These are phyloP conservation scores for Arctium lappa DNA, from an alignment of 129 eudicot species.

Conservation along the genomic window DNA sequence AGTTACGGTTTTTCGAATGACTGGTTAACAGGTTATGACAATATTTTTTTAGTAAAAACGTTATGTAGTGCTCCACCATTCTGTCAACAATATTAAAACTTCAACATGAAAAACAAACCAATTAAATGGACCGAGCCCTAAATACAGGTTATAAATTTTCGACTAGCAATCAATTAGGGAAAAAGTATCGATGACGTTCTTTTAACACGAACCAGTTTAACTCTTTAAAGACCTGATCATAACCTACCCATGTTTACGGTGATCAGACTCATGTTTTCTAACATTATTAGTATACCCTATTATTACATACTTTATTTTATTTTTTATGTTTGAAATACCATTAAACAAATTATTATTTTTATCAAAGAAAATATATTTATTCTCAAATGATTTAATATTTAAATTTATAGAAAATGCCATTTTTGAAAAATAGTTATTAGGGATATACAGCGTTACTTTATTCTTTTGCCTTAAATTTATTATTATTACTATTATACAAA, in stretches of 20 bases:
- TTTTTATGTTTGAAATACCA: not conserved
- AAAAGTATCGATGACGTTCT: too few species aligned
- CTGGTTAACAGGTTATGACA: not conserved
- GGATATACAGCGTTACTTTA: slow-evolving; percentile 1
- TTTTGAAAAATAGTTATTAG: not conserved
- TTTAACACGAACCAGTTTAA: not conserved
- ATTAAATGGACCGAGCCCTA: not conserved
- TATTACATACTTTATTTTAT: not conserved
- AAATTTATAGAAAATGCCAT: not conserved
- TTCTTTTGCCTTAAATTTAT: not conserved
- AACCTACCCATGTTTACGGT: not conserved
- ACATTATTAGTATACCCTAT: not conserved
- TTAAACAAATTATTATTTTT: too few species aligned
- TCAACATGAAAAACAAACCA: not conserved
- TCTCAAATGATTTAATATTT: not conserved
- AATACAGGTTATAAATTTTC: not conserved
- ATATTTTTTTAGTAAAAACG: not conserved
- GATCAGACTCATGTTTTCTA: not conserved
- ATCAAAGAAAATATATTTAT: not conserved
- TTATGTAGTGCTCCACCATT: not conserved
- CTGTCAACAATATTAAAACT: not conserved
- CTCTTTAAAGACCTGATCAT: not conserved
- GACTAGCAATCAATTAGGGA: not conserved
- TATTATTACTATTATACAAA: not conserved
- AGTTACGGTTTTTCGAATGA: not conserved